Evolutionary conservation across 208 protist genomes (phyloP).

Genomic region (Tritrichomonas musculus): DNA sequence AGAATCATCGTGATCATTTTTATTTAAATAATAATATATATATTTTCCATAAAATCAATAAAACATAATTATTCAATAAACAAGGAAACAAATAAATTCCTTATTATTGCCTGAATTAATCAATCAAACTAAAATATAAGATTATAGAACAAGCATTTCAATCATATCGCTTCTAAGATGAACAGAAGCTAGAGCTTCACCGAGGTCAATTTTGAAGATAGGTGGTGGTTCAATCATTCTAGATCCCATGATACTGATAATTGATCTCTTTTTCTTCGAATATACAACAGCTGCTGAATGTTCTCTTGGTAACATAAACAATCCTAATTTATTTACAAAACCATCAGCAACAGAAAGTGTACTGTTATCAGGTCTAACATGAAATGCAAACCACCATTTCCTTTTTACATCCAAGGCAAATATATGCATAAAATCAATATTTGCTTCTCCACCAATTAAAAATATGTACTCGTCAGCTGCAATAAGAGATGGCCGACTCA

Average conservation of each 20-base stretch:
- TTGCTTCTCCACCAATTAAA: not conserved
- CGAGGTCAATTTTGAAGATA: not conserved
- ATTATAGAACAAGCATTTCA: not conserved
- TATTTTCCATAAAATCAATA: too few species aligned
- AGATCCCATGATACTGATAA: not conserved
- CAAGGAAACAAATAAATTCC: too few species aligned
- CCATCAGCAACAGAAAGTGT: not conserved
- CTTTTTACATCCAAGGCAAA: not conserved
- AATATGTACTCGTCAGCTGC: constrained; percentile 3
- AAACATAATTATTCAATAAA: too few species aligned
- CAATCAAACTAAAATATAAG: too few species aligned
- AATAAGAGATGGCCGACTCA: not conserved
- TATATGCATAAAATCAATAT: not conserved
- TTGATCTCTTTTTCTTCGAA: not conserved
- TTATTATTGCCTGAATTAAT: too few species aligned
- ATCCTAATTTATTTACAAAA: not conserved
- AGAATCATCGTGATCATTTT: too few species aligned
- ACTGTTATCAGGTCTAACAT: not conserved
- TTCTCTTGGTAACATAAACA: not conserved
- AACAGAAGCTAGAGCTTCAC: not conserved
- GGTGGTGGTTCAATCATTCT: not conserved
- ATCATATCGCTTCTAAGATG: constrained; percentile 8
- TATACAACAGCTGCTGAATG: not conserved
- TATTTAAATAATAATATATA: too few species aligned
- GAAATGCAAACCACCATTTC: constrained; percentile 7